A percentile compares a stretch with the other conserved stretches of the same genome.
phyloP scores from a whole-genome alignment of 176 grass and related monocot genomes.

The Oryza glaberrima region DNA sequence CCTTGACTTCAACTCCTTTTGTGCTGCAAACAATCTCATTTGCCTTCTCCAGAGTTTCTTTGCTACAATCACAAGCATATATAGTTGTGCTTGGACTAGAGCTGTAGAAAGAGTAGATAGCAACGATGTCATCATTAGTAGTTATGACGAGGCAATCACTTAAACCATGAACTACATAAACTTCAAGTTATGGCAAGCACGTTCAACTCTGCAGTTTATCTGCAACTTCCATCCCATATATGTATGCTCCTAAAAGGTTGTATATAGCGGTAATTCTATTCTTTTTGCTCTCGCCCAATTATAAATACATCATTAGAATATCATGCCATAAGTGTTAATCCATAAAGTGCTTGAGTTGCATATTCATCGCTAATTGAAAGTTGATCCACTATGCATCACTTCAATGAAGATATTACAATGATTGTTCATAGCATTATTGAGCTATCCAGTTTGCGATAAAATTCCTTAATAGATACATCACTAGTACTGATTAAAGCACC shows the following conservation, averaged over 20 bases:
- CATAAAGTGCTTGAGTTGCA: background rate
- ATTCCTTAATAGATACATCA: background rate
- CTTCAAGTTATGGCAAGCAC: no score
- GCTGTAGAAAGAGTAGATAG: constrained; percentile 59
- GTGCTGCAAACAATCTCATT: constrained; percentile 67
- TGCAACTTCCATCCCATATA: background rate
- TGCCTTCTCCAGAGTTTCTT: constrained; percentile 81
- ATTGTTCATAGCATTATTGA: background rate
- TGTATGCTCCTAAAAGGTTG: background rate
- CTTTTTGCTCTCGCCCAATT: background rate
- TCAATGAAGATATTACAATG: background rate
- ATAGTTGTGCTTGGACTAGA: constrained; percentile 64
- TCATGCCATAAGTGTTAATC: background rate
- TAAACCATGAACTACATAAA: no score
- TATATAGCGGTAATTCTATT: background rate
- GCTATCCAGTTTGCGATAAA: background rate
- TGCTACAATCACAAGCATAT: constrained; percentile 97
- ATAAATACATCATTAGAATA: background rate
- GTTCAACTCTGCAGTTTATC: background rate
- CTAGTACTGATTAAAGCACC: background rate
- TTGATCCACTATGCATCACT: background rate
- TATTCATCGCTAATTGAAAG: background rate
- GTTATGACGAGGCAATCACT: background rate
- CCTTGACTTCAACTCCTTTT: constrained; percentile 43
- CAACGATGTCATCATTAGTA: constrained; percentile 14